These are phyloP conservation scores for Neoboletus magnificus DNA, from an alignment of 768 basidiomycete species.

Conservation along the genomic window DNA sequence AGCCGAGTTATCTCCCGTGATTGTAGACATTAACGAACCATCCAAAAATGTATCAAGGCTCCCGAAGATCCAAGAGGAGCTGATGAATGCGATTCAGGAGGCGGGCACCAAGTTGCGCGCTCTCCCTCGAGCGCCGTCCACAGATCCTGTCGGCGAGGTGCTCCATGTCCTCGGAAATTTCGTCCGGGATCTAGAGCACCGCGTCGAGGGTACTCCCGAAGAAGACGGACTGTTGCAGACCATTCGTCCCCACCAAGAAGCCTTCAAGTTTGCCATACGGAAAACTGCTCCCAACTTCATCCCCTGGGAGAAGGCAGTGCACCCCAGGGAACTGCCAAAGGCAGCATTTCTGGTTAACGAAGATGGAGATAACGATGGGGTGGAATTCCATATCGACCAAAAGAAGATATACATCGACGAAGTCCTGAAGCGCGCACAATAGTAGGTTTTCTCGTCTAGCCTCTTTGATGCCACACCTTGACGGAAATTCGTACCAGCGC, in stretches of 20 bases:
- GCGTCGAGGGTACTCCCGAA: conserved; percentile 53
- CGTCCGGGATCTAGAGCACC: conserved; percentile 37
- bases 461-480: too few relatives aligned
- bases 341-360: conserved; percentile 39
- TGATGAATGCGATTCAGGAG: conserved; percentile 42
- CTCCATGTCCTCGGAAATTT: conserved; percentile 47
- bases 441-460: conserved; percentile 36
- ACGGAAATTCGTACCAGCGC: conserved; percentile 40
- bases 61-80: conserved; percentile 58
- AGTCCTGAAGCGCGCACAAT: conserved; percentile 43
- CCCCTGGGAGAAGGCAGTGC: conserved; percentile 38
- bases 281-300: conserved; percentile 56
- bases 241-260: conserved; percentile 47
- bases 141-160: conserved; percentile 57
- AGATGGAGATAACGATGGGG: conserved; percentile 26
- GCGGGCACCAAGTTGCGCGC: conserved; percentile 33
- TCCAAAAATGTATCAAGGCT: conserved; percentile 39
- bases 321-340: conserved; percentile 1
- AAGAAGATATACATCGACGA: conserved; percentile 48
- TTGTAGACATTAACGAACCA: not conserved
- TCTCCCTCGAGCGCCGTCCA: conserved; percentile 52
- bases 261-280: conserved; percentile 48
- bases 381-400: too few relatives aligned
- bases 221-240: conserved; percentile 52
- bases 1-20: not conserved